These are phyloP conservation scores for Cyclotella distinguenda DNA, from an alignment of 108 stramenopile genomes.

Conservation along the genomic window DNA sequence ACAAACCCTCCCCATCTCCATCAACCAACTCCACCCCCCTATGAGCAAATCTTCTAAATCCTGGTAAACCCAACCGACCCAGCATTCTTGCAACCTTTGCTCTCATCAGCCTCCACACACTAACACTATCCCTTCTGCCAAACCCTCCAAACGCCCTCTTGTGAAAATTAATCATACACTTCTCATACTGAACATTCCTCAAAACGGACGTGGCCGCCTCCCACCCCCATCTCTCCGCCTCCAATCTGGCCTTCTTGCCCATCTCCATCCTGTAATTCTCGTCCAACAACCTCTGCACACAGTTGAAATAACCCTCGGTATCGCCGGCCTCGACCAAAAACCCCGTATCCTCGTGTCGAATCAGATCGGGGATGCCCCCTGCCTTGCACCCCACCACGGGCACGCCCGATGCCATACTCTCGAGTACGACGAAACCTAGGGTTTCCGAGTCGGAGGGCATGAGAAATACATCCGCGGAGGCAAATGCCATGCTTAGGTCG, in stretches of 20 bases:
- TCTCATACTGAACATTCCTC: slow-evolving; percentile 86
- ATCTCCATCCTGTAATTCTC: slow-evolving; percentile 52
- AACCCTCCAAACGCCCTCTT: slow-evolving; percentile 81
- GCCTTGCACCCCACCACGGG: slow-evolving; percentile 78
- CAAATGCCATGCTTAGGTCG: slow-evolving; percentile 57
- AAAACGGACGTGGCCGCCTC: slow-evolving; percentile 86
- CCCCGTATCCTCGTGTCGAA: slow-evolving; percentile 66
- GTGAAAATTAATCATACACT: slow-evolving; percentile 81
- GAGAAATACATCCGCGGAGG: slow-evolving; percentile 75
- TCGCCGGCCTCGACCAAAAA: slow-evolving; percentile 66
- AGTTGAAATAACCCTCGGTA: slow-evolving; percentile 53
- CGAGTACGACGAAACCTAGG: slow-evolving; percentile 87
- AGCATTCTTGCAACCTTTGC: slow-evolving; percentile 46
- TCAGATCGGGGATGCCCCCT: slow-evolving; percentile 77
- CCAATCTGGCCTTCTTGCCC: slow-evolving; percentile 71
- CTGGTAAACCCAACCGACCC: slow-evolving; percentile 34
- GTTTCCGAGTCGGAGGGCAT: slow-evolving; percentile 84
- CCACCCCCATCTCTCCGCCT: slow-evolving; percentile 88
- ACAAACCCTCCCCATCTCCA: background rate
- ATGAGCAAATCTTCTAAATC: slow-evolving; percentile 24
- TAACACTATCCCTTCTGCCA: slow-evolving; percentile 39
- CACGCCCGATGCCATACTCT: slow-evolving; percentile 89
- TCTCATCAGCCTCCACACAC: slow-evolving; percentile 58
- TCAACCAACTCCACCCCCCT: slow-evolving; percentile 5
- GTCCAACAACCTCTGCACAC: slow-evolving; percentile 58